Base-by-base conservation (phyloP, 768 basidiomycete species). In the Lyophyllum shimeji region DNA sequence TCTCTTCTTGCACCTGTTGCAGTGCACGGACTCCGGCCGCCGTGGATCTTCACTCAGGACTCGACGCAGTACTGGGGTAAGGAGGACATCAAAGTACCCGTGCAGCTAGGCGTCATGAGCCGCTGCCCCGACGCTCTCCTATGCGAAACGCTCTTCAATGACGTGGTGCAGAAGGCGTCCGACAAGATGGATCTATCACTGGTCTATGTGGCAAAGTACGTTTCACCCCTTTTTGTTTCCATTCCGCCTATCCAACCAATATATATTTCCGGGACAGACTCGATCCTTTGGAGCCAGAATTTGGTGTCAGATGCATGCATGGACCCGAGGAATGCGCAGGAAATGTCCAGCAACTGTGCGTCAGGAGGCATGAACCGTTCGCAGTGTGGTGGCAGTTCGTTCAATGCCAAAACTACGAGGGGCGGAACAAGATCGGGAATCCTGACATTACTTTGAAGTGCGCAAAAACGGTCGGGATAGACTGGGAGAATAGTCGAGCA, bases 301-400 rank as follows among this genome's bases (percentile, higher is more conserved):
- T 87, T 65, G 93, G 93, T n/a, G 82, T 89, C 27, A 80, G 73
- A 31, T 97, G 95, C 72, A 79, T 80, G 76, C 94, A 96, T 65
- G 94, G 93, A 17, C 73, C 74, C 4, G 69, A 79, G 50, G 95
- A 98, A 70, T 97, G 95, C 64, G 83, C 83, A 13, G 95, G 91
- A 42, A 94, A 96, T 72, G 83, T 93, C 17, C 90, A 97, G 56
- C 86, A 97, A 67, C 77, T 97, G 24, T 98, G 95, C 69, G 88
- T 80, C 27, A 76, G 80, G 52, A 83, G 85, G 66, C 77, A 90
- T 58, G 74, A 80, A 21, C 71, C 78, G 21, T 70, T 74, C 39
- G 60, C 69, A n/a, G 74, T 73, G 20, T 93, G 90, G 89, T 95
- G 93, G 93, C 72, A 82, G 50, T 95, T 93, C 62, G 76, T 93